Base-by-base conservation (phyloP, 2,329 filamentous ascomycete genomes). In the Fusarium veterinarium region DNA sequence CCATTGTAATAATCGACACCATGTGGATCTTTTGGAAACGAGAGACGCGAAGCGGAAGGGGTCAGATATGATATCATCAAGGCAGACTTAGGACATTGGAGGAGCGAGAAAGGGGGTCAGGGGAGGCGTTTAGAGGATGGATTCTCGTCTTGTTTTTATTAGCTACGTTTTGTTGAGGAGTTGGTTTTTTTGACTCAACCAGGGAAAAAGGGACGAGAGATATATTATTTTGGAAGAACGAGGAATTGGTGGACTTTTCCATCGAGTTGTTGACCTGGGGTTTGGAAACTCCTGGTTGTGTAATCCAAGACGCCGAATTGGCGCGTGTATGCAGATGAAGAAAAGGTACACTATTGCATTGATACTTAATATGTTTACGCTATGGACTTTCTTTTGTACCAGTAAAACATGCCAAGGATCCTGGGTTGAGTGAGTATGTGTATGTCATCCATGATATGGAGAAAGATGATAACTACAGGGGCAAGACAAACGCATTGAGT, bases 81-180 rank as follows among this genome's bases (percentile, higher is more conserved):
- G 31, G 23, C 31, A 31, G 41, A 59, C 38, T 40, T 46, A 35
- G 44, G 62, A 48, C 35, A 33, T 17, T 35, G 33, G 49, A 61
- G 45, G 30, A 73, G 56, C 38, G 61, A 44, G 71, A 51, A 61
- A 41, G 45, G 38, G 57, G 52, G 57, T 67, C 42, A 65, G 63
- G 63, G 48, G 73, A 30, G 75, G 75, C 75, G 75, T 77, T 76
- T 75, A 76, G 72, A 77, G 70, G 35, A 64, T 59, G 72, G 70
- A 77, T 62, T 72, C 71, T 66, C 67, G 63, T 65, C 56, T 69
- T 72, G 60, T 74, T 60, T 74, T 74, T 73, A 59, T 59, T 72
- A 70, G 45, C 45, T 48, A 56, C 23, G 58, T 62, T 71, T 66
- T 59, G 72, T 59, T 57, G 64, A 45, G 71, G 71, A 73, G 71